Conservation (phyloP, 805 yeast genomes). For the Kodamaea fukazawae region DNA sequence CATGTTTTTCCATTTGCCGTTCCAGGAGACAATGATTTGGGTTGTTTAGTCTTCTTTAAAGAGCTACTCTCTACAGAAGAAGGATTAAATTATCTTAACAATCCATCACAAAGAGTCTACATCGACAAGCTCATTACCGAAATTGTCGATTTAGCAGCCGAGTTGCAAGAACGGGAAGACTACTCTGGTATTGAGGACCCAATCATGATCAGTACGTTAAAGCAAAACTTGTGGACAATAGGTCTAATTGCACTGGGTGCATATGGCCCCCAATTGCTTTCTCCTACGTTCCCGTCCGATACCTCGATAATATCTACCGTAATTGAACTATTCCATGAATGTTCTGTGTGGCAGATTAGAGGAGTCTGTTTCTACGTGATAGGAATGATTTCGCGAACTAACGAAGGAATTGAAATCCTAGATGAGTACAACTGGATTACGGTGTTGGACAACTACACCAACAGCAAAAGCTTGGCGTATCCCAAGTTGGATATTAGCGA, state of each 20-base stretch:
- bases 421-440: conserved; percentile 74
- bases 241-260: conserved; percentile 78
- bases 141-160: conserved; percentile 16
- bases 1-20: neutral
- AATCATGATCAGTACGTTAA: conserved; percentile 36
- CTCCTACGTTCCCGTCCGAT: conserved; percentile 26
- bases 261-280: conserved; percentile 55
- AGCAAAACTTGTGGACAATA: conserved; percentile 81
- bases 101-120: conserved; percentile 40
- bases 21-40: conserved; percentile 3
- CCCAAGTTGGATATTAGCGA: conserved; percentile 11
- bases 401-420: conserved; percentile 78
- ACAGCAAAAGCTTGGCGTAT: conserved; percentile 14
- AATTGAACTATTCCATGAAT: conserved; percentile 33
- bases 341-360: conserved; percentile 53
- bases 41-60: conserved; percentile 63
- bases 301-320: conserved; percentile 44
- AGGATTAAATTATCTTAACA: conserved; percentile 62
- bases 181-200: conserved; percentile 16
- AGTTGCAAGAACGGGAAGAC: conserved; percentile 14
- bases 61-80: conserved; percentile 77
- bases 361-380: conserved; percentile 77
- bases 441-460: conserved; percentile 12
- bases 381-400: conserved; percentile 69
- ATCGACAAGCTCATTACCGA: conserved; percentile 34